Conservation (phyloP, 495 filamentous ascomycete species). For the Aspergillus ellipticus region DNA sequence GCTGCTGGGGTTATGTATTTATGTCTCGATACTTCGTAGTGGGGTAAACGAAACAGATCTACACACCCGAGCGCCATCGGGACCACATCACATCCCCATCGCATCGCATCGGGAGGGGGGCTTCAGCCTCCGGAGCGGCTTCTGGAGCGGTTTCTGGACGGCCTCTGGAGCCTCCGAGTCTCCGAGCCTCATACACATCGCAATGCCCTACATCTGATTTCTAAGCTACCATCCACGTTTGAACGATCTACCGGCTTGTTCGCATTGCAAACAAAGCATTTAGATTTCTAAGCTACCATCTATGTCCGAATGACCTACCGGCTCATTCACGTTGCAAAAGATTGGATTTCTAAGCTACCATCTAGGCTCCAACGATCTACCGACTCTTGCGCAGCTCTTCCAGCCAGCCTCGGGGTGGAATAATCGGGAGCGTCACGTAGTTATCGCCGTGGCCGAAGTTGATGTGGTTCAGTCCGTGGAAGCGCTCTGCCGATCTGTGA, state of each 20-base stretch:
- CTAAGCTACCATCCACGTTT: background rate
- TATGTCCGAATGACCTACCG: background rate
- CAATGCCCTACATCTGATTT: too few relatives aligned
- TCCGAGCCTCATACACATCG: too few relatives aligned
- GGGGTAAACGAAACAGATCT: too few relatives aligned
- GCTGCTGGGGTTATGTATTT: background rate
- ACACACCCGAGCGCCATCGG: conserved; percentile 21
- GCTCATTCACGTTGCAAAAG: background rate
- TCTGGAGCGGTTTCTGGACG: too few relatives aligned
- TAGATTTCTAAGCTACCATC: background rate
- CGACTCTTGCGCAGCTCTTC: background rate
- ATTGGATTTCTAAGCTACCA: background rate
- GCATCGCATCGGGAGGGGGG: too few relatives aligned
- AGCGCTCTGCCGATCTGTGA: conserved; percentile 38
- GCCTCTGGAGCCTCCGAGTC: too few relatives aligned
- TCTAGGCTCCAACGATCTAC: background rate
- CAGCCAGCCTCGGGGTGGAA: conserved; percentile 31
- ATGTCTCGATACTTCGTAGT: too few relatives aligned
- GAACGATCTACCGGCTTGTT: background rate
- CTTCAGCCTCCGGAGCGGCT: too few relatives aligned
- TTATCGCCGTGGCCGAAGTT: conserved; percentile 54
- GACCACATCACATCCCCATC: too few relatives aligned
- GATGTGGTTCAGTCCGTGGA: conserved; percentile 51
- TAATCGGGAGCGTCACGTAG: conserved; percentile 54
- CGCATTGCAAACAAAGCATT: too few relatives aligned